phyloP scores from a whole-genome alignment of 2,329 filamentous ascomycete species.

The Fonsecaea pugnacius region DNA sequence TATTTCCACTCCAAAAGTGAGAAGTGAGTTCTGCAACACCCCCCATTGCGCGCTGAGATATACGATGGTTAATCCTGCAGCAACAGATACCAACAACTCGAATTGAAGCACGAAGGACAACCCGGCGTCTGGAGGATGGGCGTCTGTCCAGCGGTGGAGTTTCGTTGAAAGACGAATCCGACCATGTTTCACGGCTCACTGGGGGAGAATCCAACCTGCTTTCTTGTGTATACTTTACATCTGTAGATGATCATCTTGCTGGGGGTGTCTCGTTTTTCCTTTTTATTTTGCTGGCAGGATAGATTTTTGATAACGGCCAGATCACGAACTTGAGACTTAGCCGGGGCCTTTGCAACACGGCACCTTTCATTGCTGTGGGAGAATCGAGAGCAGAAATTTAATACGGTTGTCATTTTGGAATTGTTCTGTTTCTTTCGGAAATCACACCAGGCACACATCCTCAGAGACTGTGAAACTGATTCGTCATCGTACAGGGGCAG shows the following conservation, averaged over 20 bases:
- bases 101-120: constrained; percentile 85
- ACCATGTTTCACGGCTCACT: background rate
- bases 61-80: constrained; percentile 36
- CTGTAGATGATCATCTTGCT: constrained; percentile 1
- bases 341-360: background rate
- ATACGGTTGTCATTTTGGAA: background rate
- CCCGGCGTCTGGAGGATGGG: constrained; percentile 77
- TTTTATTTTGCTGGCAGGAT: background rate
- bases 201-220: background rate
- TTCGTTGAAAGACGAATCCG: constrained; percentile 47
- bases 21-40: constrained; percentile 66
- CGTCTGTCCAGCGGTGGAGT: constrained; percentile 85
- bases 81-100: constrained; percentile 83
- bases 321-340: constrained; percentile 1
- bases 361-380: background rate
- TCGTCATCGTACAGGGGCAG: background rate
- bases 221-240: constrained; percentile 19
- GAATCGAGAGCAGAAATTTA: background rate
- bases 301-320: constrained; percentile 4
- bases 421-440: background rate
- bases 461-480: background rate
- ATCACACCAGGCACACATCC: background rate
- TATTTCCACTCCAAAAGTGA: constrained; percentile 99
- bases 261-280: background rate
- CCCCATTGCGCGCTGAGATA: background rate